Percentiles rank a stretch among this genome's conserved stretches.
Conservation (phyloP, 805 yeast genomes). For the Yarrowia sp. region DNA sequence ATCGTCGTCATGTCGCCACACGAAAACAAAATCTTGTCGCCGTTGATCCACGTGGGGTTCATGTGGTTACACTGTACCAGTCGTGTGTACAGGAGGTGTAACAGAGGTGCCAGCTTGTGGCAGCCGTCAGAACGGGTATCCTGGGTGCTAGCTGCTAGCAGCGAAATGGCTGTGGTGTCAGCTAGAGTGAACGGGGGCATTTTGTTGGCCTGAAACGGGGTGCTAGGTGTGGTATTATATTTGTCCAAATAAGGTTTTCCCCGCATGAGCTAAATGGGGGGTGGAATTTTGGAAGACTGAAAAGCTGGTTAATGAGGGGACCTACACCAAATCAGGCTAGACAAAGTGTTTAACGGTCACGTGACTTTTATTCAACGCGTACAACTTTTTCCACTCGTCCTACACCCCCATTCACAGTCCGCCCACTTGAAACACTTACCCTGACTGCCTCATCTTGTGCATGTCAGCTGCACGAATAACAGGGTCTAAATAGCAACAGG, state of each 20-base stretch:
- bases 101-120: slow-evolving; percentile 5
- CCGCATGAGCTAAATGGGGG: slow-evolving; percentile 1
- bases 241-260: background rate
- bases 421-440: slow-evolving; percentile 13
- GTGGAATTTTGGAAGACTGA: background rate
- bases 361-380: background rate
- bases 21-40: slow-evolving; percentile 17
- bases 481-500: slow-evolving; percentile 18
- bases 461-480: background rate
- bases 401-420: background rate
- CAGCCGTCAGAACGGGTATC: slow-evolving; percentile 6
- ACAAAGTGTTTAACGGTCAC: background rate
- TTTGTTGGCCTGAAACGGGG: background rate
- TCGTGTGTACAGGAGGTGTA: slow-evolving; percentile 17
- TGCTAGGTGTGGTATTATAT: background rate
- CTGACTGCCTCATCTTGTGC: slow-evolving; percentile 16
- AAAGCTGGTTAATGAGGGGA: too few species aligned
- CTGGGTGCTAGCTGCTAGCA: slow-evolving; percentile 1
- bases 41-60: slow-evolving; percentile 24
- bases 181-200: slow-evolving; percentile 13
- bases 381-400: too few species aligned
- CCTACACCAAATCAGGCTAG: background rate
- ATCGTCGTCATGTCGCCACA: slow-evolving; percentile 23
- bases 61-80: slow-evolving; percentile 22
- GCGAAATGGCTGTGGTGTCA: slow-evolving; percentile 4